Conservation (phyloP, 1,139 yeast species). For the Lodderomyces theae region DNA sequence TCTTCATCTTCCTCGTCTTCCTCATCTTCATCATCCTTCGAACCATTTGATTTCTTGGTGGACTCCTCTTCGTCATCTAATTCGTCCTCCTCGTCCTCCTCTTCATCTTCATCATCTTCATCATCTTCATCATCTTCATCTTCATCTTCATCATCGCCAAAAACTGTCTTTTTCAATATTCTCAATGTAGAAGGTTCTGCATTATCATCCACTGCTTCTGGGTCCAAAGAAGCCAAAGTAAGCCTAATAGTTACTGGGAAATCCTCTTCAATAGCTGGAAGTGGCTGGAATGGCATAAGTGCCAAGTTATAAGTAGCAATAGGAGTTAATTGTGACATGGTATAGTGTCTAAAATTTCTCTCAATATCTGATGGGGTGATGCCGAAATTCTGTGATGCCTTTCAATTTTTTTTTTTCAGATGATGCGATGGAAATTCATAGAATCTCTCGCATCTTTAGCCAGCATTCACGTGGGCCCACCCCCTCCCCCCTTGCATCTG, state of each 20-base stretch:
- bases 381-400: background rate
- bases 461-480: slow-evolving; percentile 1
- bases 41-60: slow-evolving; percentile 28
- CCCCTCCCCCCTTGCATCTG: background rate
- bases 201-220: slow-evolving; percentile 76
- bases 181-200: slow-evolving; percentile 85
- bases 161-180: slow-evolving; percentile 69
- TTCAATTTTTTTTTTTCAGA: slow-evolving; percentile 3
- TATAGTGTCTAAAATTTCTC: background rate
- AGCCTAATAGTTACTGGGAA: slow-evolving; percentile 86
- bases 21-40: slow-evolving; percentile 29
- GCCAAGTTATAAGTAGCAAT: slow-evolving; percentile 83
- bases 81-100: slow-evolving; percentile 42
- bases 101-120: slow-evolving; percentile 49
- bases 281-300: slow-evolving; percentile 80
- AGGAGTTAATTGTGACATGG: slow-evolving; percentile 71
- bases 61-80: slow-evolving; percentile 28
- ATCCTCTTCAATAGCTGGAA: slow-evolving; percentile 81
- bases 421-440: slow-evolving; percentile 9
- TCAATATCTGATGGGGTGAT: background rate
- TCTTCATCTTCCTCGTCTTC: slow-evolving; percentile 34
- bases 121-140: slow-evolving; percentile 55
- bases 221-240: slow-evolving; percentile 95
- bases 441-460: background rate
- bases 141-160: slow-evolving; percentile 45